phyloP scores from a whole-genome alignment of 345 rosid species.

The Camelina laxa region DNA sequence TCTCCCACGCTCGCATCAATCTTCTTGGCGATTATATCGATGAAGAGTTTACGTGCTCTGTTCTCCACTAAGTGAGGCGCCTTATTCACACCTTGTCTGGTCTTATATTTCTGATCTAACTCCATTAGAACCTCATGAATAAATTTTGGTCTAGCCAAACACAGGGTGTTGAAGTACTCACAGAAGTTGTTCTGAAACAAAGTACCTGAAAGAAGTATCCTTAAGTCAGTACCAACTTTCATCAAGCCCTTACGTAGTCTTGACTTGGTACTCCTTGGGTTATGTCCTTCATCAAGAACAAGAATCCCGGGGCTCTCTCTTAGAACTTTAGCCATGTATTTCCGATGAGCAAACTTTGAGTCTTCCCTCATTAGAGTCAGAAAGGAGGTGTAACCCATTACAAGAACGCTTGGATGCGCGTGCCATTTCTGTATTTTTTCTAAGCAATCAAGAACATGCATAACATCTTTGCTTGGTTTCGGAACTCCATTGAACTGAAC shows the following conservation, averaged over 20 bases:
- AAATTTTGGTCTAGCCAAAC: slow-evolving; percentile 90
- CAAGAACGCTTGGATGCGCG: slow-evolving; percentile 85
- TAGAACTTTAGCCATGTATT: slow-evolving; percentile 84
- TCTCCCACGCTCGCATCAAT: slow-evolving; percentile 68
- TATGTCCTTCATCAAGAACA: slow-evolving; percentile 95
- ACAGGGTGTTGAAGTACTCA: slow-evolving; percentile 92
- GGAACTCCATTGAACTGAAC: slow-evolving; percentile 57
- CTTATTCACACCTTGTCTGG: slow-evolving; percentile 52
- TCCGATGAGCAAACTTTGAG: slow-evolving; percentile 77
- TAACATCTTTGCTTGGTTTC: slow-evolving; percentile 75
- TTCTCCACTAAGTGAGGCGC: slow-evolving; percentile 76
- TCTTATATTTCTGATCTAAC: slow-evolving; percentile 68
- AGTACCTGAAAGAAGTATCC: slow-evolving; percentile 90
- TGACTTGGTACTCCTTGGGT: slow-evolving; percentile 94
- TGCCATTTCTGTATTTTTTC: slow-evolving; percentile 98
- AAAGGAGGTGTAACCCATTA: slow-evolving; percentile 97
- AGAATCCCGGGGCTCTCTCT: slow-evolving; percentile 90
- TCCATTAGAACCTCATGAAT: slow-evolving; percentile 68
- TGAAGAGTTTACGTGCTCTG: slow-evolving; percentile 82
- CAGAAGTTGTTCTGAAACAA: slow-evolving; percentile 95
- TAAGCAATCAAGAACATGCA: slow-evolving; percentile 93
- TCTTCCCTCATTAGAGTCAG: slow-evolving; percentile 89
- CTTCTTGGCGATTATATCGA: slow-evolving; percentile 79
- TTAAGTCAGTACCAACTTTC: slow-evolving; percentile 81
- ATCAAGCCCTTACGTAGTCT: slow-evolving; percentile 88